Percentiles rank a stretch among this genome's conserved stretches.
Evolutionary conservation across 176 grass and related monocot species (phyloP).

Genomic region (Stipa capillata): DNA sequence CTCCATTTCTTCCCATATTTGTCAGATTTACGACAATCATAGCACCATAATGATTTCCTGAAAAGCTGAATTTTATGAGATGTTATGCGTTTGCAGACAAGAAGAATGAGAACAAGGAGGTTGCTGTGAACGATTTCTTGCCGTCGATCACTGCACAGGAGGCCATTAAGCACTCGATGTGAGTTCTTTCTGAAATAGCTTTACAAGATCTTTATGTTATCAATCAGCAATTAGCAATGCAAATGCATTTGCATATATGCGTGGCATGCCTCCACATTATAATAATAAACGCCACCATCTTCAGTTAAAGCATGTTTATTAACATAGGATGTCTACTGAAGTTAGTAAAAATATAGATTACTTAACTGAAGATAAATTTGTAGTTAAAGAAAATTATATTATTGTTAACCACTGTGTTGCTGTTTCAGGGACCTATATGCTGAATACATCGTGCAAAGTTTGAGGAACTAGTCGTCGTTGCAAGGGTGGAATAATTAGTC

Average conservation of each 20-base stretch:
- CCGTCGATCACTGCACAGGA: conserved; percentile 31
- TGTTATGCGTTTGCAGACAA: conserved; percentile 22
- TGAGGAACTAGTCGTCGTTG: conserved; percentile 21
- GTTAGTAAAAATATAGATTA: background rate
- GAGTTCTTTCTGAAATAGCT: conserved; percentile 15
- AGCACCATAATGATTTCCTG: background rate
- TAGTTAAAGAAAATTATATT: background rate
- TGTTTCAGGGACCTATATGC: conserved; percentile 41
- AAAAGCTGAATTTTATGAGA: background rate
- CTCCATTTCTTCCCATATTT: background rate
- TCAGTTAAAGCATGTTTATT: background rate
- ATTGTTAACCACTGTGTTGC: background rate
- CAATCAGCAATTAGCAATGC: background rate
- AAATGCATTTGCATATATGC: background rate
- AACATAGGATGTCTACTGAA: background rate
- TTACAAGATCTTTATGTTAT: background rate
- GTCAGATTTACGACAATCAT: background rate
- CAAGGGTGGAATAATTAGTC: background rate
- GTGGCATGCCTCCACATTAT: background rate
- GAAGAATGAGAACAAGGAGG: conserved; percentile 54
- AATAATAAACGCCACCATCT: background rate
- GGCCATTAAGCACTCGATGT: conserved; percentile 42
- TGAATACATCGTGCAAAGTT: conserved; percentile 40
- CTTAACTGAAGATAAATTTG: background rate
- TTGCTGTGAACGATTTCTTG: conserved; percentile 43